Base-by-base conservation (phyloP, 208 protist genomes). In the Naegleria lovaniensis region DNA sequence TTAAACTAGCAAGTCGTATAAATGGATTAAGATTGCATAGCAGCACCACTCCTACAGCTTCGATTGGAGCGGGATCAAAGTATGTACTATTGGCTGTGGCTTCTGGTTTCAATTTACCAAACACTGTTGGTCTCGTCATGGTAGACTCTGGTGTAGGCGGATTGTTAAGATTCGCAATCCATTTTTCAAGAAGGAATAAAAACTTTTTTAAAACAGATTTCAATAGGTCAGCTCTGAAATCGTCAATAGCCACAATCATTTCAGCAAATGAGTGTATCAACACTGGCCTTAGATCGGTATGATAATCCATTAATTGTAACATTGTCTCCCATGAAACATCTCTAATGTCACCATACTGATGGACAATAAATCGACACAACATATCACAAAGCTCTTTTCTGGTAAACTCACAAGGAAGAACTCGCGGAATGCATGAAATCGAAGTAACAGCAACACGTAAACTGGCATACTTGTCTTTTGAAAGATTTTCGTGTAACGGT, bases 311-410 rank as follows among this genome's bases (percentile, higher is more conserved):
- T 9, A 89, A 41, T 38, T 67, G 43, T 9, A 55, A 41, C 48
- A 89, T 67, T 1, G 41, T 40, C 13, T 89, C 48, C 85, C 85
- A 89, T 41, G 85, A 55, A 75, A 67, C 48, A 67, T 89, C 85
- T 67, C 85, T 55, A 25, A 89, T 13, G 5, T 89, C 85, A 36
- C 48, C 41, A 67, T 89, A 40, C 59, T 89, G 85, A 89, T 89
- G 85, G 13, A 89, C n/a, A n/a, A 89, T 5, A 67, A 39, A 89
- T 67, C 48, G n/a, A 89, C 85, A 89, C 13, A 89, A 25, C 33
- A 89, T 52, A 19, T 52, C 48, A 19, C 11, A 48, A 36, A 89
- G n/a, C 39, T 89, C 33, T 5, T 67, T 52, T 25, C 6, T 16
- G 5, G 85, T 43, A 67, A 48, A 67, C 0, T 67, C n/a, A 89